These are phyloP conservation scores for Oxyria digyna DNA, from an alignment of 148 eudicot species.

Conservation along the genomic window DNA sequence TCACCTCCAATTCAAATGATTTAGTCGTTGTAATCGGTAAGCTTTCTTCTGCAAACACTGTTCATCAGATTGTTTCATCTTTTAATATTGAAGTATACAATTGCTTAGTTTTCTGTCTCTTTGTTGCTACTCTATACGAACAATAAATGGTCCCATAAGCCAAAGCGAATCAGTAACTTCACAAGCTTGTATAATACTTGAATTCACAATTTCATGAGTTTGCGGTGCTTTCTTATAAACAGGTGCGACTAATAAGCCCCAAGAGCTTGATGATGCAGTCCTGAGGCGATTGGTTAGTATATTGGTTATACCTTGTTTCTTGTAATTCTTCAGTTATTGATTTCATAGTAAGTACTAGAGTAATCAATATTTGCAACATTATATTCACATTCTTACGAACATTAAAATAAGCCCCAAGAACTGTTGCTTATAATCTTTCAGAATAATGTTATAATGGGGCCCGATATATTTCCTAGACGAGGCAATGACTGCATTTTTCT, in stretches of 20 bases:
- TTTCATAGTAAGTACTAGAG: not conserved
- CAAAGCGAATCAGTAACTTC: not conserved
- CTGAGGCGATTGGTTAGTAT: constrained; percentile 82
- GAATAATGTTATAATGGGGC: not conserved
- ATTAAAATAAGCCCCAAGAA: not conserved
- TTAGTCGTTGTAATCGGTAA: constrained; percentile 86
- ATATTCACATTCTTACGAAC: not conserved
- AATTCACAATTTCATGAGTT: not conserved
- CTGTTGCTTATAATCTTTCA: not conserved
- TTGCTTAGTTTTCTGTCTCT: not conserved
- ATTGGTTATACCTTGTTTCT: not conserved
- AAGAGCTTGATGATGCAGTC: constrained; percentile 97
- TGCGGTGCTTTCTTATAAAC: constrained; percentile 14
- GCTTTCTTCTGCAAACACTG: constrained; percentile 6
- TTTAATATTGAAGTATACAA: not conserved
- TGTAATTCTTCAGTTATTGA: not conserved
- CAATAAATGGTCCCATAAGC: not conserved
- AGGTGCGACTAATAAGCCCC: constrained; percentile 99
- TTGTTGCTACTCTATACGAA: not conserved
- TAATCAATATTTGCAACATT: not conserved
- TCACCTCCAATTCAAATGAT: constrained; percentile 75
- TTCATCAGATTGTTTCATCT: not conserved
- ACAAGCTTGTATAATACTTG: not conserved
- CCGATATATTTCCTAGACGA: not conserved
- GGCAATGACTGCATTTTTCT: not conserved